phyloP scores from a whole-genome alignment of 1,139 yeast species.

The Ashbya aceris region DNA sequence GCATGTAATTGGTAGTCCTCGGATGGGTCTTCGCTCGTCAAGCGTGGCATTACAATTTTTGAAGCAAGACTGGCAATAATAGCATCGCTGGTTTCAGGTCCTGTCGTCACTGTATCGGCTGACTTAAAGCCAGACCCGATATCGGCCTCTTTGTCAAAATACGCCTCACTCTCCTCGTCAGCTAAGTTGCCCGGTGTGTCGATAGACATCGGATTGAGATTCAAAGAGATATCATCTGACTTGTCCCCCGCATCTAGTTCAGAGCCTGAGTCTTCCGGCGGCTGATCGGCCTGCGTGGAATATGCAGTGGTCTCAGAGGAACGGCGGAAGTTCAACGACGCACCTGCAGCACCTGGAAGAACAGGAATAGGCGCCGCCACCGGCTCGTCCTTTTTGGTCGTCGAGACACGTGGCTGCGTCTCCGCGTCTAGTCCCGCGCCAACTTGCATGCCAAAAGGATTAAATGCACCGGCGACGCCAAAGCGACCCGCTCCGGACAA shows the following conservation, averaged over 20 bases:
- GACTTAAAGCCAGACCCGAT: constrained; percentile 1
- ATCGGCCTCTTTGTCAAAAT: constrained; percentile 8
- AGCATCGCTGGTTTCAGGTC: not conserved
- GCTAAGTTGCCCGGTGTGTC: constrained; percentile 11
- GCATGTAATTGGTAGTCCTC: not conserved
- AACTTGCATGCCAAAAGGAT: constrained; percentile 43
- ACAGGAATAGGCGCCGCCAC: too few species aligned
- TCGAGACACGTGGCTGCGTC: too few species aligned
- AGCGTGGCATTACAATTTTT: not conserved
- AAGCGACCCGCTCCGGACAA: constrained; percentile 87
- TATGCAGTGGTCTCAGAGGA: too few species aligned
- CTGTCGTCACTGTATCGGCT: constrained; percentile 1
- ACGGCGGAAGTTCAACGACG: too few species aligned
- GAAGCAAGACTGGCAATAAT: not conserved
- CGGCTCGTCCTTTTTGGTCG: too few species aligned
- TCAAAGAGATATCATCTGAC: not conserved
- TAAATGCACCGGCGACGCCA: constrained; percentile 67
- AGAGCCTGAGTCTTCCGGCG: too few species aligned
- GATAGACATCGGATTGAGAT: constrained; percentile 1
- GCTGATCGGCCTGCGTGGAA: too few species aligned
- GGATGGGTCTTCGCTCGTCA: not conserved
- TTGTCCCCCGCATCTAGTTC: too few species aligned
- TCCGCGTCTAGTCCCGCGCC: constrained; percentile 4
- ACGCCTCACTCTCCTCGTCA: constrained; percentile 8
- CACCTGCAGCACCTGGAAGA: too few species aligned